Percentiles rank a stretch among this genome's conserved stretches.
These are phyloP conservation scores for Aspergillus bertholletiae DNA, from an alignment of 495 filamentous ascomycete genomes.

Conservation along the genomic window DNA sequence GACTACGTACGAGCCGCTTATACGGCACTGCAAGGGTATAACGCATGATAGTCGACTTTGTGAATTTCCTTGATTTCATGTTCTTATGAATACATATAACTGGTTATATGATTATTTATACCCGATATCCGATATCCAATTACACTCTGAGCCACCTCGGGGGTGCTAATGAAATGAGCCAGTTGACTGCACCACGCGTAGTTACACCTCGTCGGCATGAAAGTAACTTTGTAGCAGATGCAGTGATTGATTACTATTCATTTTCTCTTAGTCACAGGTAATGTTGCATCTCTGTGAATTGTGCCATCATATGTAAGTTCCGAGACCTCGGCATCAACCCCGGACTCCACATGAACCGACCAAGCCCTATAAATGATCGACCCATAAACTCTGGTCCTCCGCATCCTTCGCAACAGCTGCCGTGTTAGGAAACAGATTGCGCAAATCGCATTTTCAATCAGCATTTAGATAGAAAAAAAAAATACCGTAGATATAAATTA, in stretches of 20 bases:
- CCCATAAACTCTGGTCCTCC: not conserved
- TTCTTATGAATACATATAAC: too few species aligned
- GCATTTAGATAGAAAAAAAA: too few species aligned
- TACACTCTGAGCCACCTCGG: too few species aligned
- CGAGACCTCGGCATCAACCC: not conserved
- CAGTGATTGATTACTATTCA: not conserved
- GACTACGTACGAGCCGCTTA: slow-evolving; percentile 36
- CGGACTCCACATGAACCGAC: not conserved
- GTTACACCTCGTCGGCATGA: too few species aligned
- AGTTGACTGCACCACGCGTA: too few species aligned
- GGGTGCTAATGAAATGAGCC: too few species aligned
- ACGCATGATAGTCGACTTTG: not conserved
- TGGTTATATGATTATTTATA: too few species aligned
- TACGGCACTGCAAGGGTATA: slow-evolving; percentile 17
- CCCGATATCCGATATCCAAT: too few species aligned
- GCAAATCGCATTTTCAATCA: not conserved
- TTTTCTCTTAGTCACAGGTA: not conserved
- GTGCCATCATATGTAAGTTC: not conserved
- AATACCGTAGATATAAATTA: too few species aligned
- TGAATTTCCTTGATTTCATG: too few species aligned
- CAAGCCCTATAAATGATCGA: not conserved
- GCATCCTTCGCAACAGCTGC: slow-evolving; percentile 1
- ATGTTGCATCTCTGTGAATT: not conserved
- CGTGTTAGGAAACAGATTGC: not conserved
- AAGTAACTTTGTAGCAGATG: too few species aligned